Evolutionary conservation across 305 asterid genomes (phyloP).

Genomic region (Fraxinus nigra): DNA sequence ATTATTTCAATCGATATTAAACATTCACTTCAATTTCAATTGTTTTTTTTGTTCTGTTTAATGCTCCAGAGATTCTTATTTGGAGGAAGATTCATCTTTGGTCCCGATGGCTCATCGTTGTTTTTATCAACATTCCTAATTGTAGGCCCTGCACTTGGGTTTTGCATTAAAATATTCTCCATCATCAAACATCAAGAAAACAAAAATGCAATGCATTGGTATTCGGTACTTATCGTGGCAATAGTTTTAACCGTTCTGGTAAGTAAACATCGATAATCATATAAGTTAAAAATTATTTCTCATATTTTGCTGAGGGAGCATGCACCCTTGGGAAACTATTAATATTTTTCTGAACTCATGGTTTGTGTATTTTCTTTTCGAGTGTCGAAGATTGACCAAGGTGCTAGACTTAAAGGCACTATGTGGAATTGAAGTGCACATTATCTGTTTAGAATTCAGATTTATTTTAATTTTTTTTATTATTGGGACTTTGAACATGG

Average conservation of each 20-base stretch:
- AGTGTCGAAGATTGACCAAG: not conserved
- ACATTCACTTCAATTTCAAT: not conserved
- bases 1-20: not conserved
- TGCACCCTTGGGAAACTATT: not conserved
- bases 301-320: not conserved
- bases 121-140: slow-evolving; percentile 46
- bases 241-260: slow-evolving; percentile 42
- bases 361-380: not conserved
- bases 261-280: not conserved
- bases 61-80: slow-evolving; percentile 59
- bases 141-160: slow-evolving; percentile 54
- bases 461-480: not conserved
- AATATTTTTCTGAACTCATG: not conserved
- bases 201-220: slow-evolving; percentile 40
- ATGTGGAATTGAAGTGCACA: not conserved
- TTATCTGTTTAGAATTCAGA: not conserved
- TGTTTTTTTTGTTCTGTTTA: not conserved
- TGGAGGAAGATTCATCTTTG: slow-evolving; percentile 79
- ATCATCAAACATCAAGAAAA: slow-evolving; percentile 40
- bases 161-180: slow-evolving; percentile 43
- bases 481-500: not conserved
- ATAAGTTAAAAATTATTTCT: not conserved
- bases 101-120: slow-evolving; percentile 65
- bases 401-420: not conserved
- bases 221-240: slow-evolving; percentile 44